Conservation (phyloP, 257 asterid genomes). For the Scutellaria barbata region DNA sequence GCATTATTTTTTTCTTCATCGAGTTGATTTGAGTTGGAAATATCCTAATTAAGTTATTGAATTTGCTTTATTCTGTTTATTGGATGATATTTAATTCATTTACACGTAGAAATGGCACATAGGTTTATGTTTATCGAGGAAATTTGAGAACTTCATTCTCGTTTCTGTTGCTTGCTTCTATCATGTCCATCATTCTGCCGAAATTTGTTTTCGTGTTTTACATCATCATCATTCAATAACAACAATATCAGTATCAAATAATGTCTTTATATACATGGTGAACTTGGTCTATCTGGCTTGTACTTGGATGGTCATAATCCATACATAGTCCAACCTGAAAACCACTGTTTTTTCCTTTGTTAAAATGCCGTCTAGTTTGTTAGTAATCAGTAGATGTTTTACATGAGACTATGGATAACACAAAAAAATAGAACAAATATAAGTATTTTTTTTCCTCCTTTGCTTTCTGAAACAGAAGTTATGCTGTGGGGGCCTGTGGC, state of each 20-base stretch:
- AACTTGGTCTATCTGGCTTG: neutral
- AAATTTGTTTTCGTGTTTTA: neutral
- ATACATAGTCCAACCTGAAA: neutral
- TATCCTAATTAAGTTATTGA: conserved; percentile 2
- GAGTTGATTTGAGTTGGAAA: neutral
- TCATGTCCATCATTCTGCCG: too few species aligned
- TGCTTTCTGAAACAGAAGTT: neutral
- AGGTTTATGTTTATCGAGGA: neutral
- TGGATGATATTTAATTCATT: neutral
- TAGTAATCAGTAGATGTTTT: neutral
- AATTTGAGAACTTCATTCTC: neutral
- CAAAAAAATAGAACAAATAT: neutral
- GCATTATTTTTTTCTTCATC: neutral
- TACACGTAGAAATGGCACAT: neutral
- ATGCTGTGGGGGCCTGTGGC: too few species aligned
- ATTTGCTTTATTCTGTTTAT: neutral
- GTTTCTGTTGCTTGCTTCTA: neutral
- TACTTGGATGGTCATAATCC: neutral
- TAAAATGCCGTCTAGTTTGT: neutral
- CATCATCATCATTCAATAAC: neutral
- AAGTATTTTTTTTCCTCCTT: neutral
- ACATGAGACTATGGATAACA: neutral
- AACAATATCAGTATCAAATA: neutral
- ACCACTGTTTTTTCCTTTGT: neutral
- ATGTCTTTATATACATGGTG: neutral